Conservation (phyloP, 129 eudicot species). For the Ambrosia artemisiifolia region DNA sequence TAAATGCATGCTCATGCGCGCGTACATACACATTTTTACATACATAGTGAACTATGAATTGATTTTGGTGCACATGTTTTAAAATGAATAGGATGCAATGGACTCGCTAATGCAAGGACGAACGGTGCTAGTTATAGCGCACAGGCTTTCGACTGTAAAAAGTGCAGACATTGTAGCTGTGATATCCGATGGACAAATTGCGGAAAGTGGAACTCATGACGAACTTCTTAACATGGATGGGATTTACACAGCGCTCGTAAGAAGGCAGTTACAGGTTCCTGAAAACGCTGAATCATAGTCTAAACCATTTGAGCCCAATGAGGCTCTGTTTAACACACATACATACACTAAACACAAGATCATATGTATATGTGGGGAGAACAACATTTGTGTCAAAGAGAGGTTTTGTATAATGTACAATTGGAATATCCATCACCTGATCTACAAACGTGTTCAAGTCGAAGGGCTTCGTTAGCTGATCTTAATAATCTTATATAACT, state of each 20-base stretch:
- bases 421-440: not conserved
- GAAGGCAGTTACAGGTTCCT: slow-evolving; percentile 60
- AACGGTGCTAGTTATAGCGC: slow-evolving; percentile 74
- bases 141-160: slow-evolving; percentile 69
- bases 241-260: slow-evolving; percentile 66
- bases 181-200: slow-evolving; percentile 66
- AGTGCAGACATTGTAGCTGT: slow-evolving; percentile 71
- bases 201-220: slow-evolving; percentile 61
- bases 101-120: slow-evolving; percentile 69
- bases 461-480: not conserved
- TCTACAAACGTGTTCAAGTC: not conserved
- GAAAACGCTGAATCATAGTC: slow-evolving; percentile 34
- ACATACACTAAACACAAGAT: not conserved
- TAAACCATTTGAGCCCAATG: slow-evolving; percentile 4
- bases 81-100: slow-evolving; percentile 59
- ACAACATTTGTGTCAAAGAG: slow-evolving; percentile 11
- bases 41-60: not conserved
- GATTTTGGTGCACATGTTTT: slow-evolving; percentile 4
- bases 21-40: not conserved
- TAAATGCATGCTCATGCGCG: not conserved
- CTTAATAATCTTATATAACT: not conserved
- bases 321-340: not conserved
- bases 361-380: slow-evolving; percentile 8
- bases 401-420: slow-evolving; percentile 26
- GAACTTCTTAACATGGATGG: slow-evolving; percentile 66